These are phyloP conservation scores for Cercospora berteroae DNA, from an alignment of 2,329 filamentous ascomycete genomes.

Conservation along the genomic window DNA sequence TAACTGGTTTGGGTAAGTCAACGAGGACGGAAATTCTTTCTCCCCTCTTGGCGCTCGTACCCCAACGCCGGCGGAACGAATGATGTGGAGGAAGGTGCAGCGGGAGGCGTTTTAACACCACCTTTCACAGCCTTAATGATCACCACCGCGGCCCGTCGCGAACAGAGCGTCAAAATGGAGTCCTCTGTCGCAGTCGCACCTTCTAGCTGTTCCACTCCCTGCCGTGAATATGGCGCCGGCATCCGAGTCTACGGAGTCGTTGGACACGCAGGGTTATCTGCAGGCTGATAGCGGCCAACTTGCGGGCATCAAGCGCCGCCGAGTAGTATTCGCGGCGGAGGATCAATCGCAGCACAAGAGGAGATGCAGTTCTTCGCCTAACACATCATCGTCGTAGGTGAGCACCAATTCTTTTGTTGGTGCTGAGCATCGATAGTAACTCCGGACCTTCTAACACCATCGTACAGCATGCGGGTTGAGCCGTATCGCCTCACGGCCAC, in stretches of 20 bases:
- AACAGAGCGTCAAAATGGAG: neutral
- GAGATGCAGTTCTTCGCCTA: neutral
- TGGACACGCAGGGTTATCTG: constrained; percentile 10
- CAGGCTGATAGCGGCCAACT: constrained; percentile 6
- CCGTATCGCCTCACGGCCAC: constrained; percentile 44
- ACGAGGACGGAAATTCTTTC: neutral
- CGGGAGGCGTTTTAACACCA: neutral
- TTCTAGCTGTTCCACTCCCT: neutral
- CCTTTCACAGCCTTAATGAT: neutral
- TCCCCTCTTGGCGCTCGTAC: neutral
- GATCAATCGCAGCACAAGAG: neutral
- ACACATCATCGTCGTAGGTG: constrained; percentile 11
- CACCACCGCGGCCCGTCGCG: neutral
- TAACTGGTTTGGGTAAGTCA: neutral
- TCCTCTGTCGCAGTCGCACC: neutral
- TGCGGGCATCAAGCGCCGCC: constrained; percentile 10
- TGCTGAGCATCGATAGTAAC: neutral
- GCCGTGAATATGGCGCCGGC: neutral
- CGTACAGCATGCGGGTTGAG: constrained; percentile 12
- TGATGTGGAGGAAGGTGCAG: neutral
- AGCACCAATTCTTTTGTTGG: constrained; percentile 1
- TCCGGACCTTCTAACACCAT: neutral
- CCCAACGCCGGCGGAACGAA: neutral
- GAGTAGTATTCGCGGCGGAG: constrained; percentile 13
- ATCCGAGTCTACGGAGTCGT: neutral